Percentiles rank a stretch among this genome's conserved stretches.
phyloP scores from a whole-genome alignment of 75 land plant species.

The Selaginella moellendorffii region DNA sequence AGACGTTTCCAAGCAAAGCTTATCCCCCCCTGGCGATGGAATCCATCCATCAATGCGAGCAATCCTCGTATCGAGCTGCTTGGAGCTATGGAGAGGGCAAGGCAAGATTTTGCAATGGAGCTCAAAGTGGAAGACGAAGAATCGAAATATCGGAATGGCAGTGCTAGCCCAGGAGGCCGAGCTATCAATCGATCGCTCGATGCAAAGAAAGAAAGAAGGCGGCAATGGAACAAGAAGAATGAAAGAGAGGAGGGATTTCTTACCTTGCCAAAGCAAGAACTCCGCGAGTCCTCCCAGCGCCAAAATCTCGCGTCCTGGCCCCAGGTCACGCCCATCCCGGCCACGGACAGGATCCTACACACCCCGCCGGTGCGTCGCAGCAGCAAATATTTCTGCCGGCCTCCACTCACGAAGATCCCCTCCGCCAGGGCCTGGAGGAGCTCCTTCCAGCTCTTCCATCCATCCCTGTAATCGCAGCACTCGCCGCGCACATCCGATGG shows the following conservation, averaged over 20 bases:
- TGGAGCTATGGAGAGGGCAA: too few species aligned
- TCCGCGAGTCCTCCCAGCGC: slow-evolving; percentile 20
- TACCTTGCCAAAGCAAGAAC: slow-evolving; percentile 25
- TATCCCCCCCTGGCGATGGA: too few species aligned
- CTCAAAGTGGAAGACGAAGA: too few species aligned
- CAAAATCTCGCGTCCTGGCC: slow-evolving; percentile 21
- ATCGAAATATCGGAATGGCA: too few species aligned
- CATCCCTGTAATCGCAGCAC: slow-evolving; percentile 10
- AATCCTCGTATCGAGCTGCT: too few species aligned
- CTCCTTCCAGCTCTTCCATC: background rate
- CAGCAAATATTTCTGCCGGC: slow-evolving; percentile 16
- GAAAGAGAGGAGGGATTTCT: background rate
- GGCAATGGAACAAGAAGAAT: background rate
- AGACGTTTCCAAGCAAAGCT: too few species aligned
- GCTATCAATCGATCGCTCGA: too few species aligned
- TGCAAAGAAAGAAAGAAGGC: background rate
- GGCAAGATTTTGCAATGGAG: too few species aligned
- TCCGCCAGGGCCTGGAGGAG: slow-evolving; percentile 10
- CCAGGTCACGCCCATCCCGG: slow-evolving; percentile 23
- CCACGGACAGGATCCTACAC: slow-evolving; percentile 21
- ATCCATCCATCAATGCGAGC: too few species aligned
- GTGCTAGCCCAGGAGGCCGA: too few species aligned
- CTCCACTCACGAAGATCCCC: slow-evolving; percentile 11
- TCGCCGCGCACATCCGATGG: slow-evolving; percentile 8
- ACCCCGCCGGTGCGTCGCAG: slow-evolving; percentile 19